Base-by-base conservation (phyloP, 1,284 basidiomycete species). In the Mycosarcoma maydis region DNA sequence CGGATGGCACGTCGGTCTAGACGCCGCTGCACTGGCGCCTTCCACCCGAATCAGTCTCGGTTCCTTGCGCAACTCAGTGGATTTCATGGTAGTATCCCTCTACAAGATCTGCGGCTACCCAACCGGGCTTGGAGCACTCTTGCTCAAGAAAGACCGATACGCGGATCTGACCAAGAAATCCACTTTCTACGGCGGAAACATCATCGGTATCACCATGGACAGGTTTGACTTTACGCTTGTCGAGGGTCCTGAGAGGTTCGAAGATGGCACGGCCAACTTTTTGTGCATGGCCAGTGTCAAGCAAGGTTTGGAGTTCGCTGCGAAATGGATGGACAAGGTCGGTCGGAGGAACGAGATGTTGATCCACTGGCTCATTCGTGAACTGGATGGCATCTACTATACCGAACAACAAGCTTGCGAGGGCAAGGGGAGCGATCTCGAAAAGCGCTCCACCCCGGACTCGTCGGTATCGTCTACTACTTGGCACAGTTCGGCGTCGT, bases 51-150 rank as follows among this genome's bases (percentile, higher is more conserved):
- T 67, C n/a, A n/a, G n/a, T n/a, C 36, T 39, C 33, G 4, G 29
- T 60, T 0, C 17, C 30, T 27, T 33, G 6, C 7, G 29, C 4
- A 22, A 51, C 9, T 7, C 6, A 10, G 44, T 67, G 9, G 64
- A 67, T 22, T 60, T 55, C 23, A 60, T 60, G 56, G 52, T 67
- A 1, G 48, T 67, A 1, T 47, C 42, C 23, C 24, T 60, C 24
- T 67, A 66, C 47, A 66, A 66, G 48, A 66, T 66, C 43, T 45
- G 47, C 13, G 62, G 62, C 9, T 66, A 47, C 24, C 62, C 62
- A 2, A 66, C 62, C 0, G 62, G 62, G 0, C 4, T 67, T 0
- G 64, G 64, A 0, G 64, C 57, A 3, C 27, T 67, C 20, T 22
- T 67, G 4, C 0, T 67, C 30, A 36, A 33, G 4, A 67, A 67